Evolutionary conservation across 805 yeast species (phyloP).

Genomic region (Wickerhamomyces chambardii): DNA sequence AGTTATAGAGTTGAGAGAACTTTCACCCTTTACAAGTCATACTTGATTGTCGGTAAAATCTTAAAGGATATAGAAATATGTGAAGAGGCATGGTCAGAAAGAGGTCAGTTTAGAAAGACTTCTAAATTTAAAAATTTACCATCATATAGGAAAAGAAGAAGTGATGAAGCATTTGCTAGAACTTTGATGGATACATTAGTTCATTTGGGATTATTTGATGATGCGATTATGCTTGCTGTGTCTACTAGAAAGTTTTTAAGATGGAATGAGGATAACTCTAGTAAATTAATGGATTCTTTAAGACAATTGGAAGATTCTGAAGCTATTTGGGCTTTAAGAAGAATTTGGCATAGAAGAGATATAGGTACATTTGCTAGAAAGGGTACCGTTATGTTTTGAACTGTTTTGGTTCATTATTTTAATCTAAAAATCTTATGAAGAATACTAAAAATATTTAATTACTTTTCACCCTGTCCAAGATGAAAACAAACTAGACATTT

Average conservation of each 20-base stretch:
- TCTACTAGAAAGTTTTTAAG: slow-evolving; percentile 60
- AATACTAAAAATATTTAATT: too few species aligned
- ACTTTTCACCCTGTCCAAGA: too few species aligned
- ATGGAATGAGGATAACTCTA: slow-evolving; percentile 51
- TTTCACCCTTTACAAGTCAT: slow-evolving; percentile 46
- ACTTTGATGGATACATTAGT: slow-evolving; percentile 57
- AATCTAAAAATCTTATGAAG: too few species aligned
- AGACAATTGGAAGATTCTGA: slow-evolving; percentile 33
- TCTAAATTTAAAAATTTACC: slow-evolving; percentile 29
- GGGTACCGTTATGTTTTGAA: not conserved
- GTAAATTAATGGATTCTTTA: slow-evolving; percentile 29
- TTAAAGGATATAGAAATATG: slow-evolving; percentile 51
- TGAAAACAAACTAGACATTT: too few species aligned
- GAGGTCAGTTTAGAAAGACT: slow-evolving; percentile 66
- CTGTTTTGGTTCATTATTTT: too few species aligned
- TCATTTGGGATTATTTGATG: slow-evolving; percentile 44
- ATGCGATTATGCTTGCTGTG: slow-evolving; percentile 60
- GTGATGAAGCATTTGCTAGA: slow-evolving; percentile 64
- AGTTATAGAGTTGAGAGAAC: slow-evolving; percentile 19
- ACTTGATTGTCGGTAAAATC: slow-evolving; percentile 56
- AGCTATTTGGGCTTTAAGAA: slow-evolving; percentile 20
- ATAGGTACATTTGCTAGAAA: not conserved
- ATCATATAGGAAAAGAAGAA: slow-evolving; percentile 16
- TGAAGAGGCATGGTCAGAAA: slow-evolving; percentile 62
- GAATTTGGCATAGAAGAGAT: slow-evolving; percentile 20